phyloP scores from a whole-genome alignment of 225 moss, liverwort and hornwort species.

The Rhytidiadelphus loreus region DNA sequence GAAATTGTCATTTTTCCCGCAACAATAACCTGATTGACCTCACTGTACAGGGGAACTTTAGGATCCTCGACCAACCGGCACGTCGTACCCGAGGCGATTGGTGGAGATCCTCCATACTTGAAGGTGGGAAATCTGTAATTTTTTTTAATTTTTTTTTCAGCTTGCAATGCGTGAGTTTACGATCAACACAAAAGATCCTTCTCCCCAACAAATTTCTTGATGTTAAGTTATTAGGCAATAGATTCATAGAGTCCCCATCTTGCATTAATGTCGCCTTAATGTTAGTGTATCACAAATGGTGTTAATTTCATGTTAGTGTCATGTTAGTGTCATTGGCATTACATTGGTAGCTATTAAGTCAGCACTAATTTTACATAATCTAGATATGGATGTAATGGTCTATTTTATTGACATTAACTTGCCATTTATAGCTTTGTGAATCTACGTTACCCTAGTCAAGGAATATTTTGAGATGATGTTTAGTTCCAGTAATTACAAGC shows the following conservation, averaged over 20 bases:
- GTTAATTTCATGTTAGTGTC: not conserved
- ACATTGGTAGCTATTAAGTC: not conserved
- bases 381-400: not conserved
- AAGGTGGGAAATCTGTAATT: constrained; percentile 1
- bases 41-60: constrained; percentile 30
- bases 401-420: not conserved
- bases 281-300: not conserved
- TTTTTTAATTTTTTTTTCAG: not conserved
- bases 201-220: not conserved
- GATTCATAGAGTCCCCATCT: not conserved
- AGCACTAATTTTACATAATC: not conserved
- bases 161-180: not conserved
- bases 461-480: not conserved
- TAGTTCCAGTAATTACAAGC: not conserved
- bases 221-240: not conserved
- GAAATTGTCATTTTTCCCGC: no score
- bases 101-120: constrained; percentile 37
- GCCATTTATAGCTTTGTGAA: not conserved
- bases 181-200: not conserved
- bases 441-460: not conserved
- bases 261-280: not conserved
- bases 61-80: constrained; percentile 29
- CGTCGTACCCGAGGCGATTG: constrained; percentile 18
- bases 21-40: not conserved
- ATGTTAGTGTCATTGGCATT: not conserved